Conservation (phyloP, 2,329 filamentous ascomycete genomes). For the Chaetomium sp. region DNA sequence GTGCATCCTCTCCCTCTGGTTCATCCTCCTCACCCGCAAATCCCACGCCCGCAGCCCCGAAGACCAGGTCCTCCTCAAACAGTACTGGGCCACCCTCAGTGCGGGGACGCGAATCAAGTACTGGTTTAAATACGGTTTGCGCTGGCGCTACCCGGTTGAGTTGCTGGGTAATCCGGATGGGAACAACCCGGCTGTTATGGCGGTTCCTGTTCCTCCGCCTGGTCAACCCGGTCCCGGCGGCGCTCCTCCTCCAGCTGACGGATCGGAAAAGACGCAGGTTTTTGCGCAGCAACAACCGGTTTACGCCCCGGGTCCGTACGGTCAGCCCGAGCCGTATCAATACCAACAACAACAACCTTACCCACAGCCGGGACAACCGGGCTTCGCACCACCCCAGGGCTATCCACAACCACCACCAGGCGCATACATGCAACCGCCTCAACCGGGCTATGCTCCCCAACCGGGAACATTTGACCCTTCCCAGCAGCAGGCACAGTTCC, state of each 20-base stretch:
- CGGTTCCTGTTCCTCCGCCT: neutral
- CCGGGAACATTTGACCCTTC: neutral
- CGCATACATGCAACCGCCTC: neutral
- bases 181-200: neutral
- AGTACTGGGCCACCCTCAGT: slow-evolving; percentile 14
- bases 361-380: neutral
- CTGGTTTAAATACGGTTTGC: slow-evolving; percentile 24
- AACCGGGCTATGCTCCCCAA: neutral
- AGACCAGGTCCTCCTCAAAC: slow-evolving; percentile 14
- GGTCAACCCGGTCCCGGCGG: neutral
- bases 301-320: neutral
- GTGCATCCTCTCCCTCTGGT: slow-evolving; percentile 23
- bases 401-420: too few species aligned
- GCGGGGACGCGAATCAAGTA: slow-evolving; percentile 15
- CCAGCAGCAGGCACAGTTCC: neutral
- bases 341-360: neutral
- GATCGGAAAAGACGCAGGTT: neutral
- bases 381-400: neutral
- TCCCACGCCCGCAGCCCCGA: slow-evolving; percentile 22
- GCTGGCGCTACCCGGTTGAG: slow-evolving; percentile 22
- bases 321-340: neutral
- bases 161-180: slow-evolving; percentile 16
- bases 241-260: neutral
- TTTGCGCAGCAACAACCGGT: neutral
- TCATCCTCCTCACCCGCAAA: slow-evolving; percentile 24